Evolutionary conservation across 352 stramenopile genomes (phyloP).

Genomic region (Pythium grandisporangium): DNA sequence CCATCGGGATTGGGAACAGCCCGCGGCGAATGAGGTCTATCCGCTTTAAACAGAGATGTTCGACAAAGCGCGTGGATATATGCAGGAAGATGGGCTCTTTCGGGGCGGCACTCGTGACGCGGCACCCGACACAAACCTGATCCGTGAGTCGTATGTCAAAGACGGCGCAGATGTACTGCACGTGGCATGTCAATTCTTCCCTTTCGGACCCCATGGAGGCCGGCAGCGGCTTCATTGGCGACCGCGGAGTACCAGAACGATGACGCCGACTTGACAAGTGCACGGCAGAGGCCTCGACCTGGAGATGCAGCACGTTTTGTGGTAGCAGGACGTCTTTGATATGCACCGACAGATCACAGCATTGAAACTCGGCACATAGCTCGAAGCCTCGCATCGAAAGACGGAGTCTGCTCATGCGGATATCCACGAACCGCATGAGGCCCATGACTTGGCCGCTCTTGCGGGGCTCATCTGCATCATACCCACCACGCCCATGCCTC

Average conservation of each 20-base stretch:
- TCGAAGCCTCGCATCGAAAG: slow-evolving; percentile 27
- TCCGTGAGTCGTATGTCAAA: slow-evolving; percentile 17
- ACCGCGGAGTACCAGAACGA: not conserved
- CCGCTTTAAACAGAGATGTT: slow-evolving; percentile 20
- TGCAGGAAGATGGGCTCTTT: too few species aligned
- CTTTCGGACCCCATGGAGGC: not conserved
- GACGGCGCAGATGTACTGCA: slow-evolving; percentile 11
- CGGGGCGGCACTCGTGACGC: too few species aligned
- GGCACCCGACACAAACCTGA: slow-evolving; percentile 27
- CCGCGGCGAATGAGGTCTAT: slow-evolving; percentile 26
- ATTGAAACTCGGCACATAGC: slow-evolving; percentile 19
- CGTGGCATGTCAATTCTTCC: slow-evolving; percentile 6
- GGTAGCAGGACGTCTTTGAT: slow-evolving; percentile 53
- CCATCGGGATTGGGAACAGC: slow-evolving; percentile 11
- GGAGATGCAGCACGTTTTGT: slow-evolving; percentile 36
- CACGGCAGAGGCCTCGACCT: slow-evolving; percentile 14
- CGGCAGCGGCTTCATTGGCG: not conserved
- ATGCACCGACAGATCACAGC: slow-evolving; percentile 29
- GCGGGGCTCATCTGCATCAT: not conserved
- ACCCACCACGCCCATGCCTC: too few species aligned
- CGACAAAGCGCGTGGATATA: slow-evolving; percentile 32
- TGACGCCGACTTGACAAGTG: slow-evolving; percentile 7
- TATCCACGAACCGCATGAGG: slow-evolving; percentile 59
- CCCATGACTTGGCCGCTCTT: slow-evolving; percentile 26
- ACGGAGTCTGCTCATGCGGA: slow-evolving; percentile 25